Evolutionary conservation across 805 yeast species (phyloP), one percentile per base, ranked within the genome.

Genomic region (Kodamaea hsintzibuensis): DNA sequence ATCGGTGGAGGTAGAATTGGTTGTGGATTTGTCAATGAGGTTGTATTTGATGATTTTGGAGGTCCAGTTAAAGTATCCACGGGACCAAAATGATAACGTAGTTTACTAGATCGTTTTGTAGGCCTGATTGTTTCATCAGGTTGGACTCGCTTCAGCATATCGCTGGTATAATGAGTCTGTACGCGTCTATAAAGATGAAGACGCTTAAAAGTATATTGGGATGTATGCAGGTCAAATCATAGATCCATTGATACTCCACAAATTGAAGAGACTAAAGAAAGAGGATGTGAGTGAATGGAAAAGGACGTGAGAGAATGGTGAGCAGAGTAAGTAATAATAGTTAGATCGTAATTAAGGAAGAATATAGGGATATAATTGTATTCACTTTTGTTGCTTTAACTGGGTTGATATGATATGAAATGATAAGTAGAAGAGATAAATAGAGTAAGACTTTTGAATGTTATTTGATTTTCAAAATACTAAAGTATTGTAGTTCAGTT

Each of bases 51-150:
- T 18, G 43, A 17, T 17, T 40, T 40, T 7, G 40, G 40, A 10
- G 39, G 35, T 2, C 46, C 52, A 12, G 54, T 51, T 27, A 73
- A 60, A 7, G 63, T 68, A 50, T 74, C 71, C 27, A 64, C 60
- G 7, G 79, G 77, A 51, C 63, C 66, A 51, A 74, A 73, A 51
- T 69, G 66, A 54, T 73, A 74, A 7, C 72, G 67, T 7, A 72
- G 67, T 57, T 61, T 66, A 53, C 51, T 60, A 44, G 35, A 56
- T n/a, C 56, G 52, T 38, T 52, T 53, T 6, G 40, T 43, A 7
- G 58, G 58, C 38, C 52, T 53, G 37, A 55, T 55, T 19, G 53
- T 19, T 25, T 58, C 57, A 10, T 42, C 50, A 19, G 44, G 44
- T 19, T 27, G 13, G 2, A 42, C 13, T 30, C 57, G 50, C 54